Base-by-base conservation (phyloP, 78 protist species). In the Dictyostelium discoideum region DNA sequence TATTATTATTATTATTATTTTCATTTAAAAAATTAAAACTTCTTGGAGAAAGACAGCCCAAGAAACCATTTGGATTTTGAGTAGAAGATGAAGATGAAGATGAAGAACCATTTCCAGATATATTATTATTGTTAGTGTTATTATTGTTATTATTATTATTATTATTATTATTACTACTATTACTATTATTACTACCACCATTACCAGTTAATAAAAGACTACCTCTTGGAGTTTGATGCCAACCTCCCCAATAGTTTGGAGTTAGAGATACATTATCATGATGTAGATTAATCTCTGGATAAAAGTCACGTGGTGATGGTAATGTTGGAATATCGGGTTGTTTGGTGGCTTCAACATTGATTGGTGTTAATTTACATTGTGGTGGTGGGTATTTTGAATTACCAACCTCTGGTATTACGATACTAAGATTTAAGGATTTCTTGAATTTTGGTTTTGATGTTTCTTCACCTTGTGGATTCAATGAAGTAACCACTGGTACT, bases 301-400 rank as follows among this genome's bases (percentile, higher is more conserved):
- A 88, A 67, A 88, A 80, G 13, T 88, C 94, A 18, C 94, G 67
- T 46, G 94, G 94, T 7, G 94, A 88, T 5, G 94, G 94, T 20
- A 88, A 78, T 14, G 86, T 88, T n/a, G 94, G 94, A 8, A 57
- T 80, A 13, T 80, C 81, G 4, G 93, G 93, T 78, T 78, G 79
- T 37, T 74, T 74, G 20, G 40, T 74, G 29, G 22, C 5, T 4
- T 78, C 86, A 11, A 39, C 26, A 39, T 60, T 80, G 73, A 88
- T 80, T 60, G 86, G 86, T 8, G 94, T 79, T 6, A 60, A 22
- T n/a, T 65, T 67, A 24, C 86, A 42, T 20, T 40, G 78, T 11
- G 94, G 81, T 48, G 57, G 37, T 79, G 84, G 54, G 48, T 48
- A 81, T 50, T 81, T 81, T 42, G 80, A 46, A 22, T 54, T 20